Percentiles rank a stretch among this genome's conserved stretches.
Conservation (phyloP, 352 stramenopile species). For the Phytopythium ostracodes region DNA sequence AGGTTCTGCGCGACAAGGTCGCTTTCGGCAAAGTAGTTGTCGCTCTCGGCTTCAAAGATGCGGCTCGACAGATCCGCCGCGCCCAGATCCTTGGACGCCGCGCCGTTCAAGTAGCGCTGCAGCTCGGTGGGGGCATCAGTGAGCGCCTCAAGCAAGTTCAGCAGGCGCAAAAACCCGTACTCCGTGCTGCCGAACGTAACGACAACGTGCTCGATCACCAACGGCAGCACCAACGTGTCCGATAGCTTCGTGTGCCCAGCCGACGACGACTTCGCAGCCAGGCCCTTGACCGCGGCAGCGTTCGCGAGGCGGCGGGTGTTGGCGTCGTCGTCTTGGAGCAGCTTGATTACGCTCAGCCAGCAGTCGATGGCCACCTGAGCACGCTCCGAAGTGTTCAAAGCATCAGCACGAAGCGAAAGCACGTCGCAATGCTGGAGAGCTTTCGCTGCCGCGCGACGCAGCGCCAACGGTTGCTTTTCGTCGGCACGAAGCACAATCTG, state of each 20-base stretch:
- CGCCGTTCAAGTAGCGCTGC: constrained; percentile 31
- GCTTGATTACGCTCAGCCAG: constrained; percentile 52
- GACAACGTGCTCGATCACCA: constrained; percentile 46
- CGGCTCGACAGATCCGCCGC: constrained; percentile 55
- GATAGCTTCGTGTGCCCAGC: constrained; percentile 14
- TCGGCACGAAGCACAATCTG: constrained; percentile 42
- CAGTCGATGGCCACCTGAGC: constrained; percentile 33
- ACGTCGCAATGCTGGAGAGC: constrained; percentile 46
- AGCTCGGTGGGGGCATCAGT: constrained; percentile 41
- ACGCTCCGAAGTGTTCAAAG: constrained; percentile 1
- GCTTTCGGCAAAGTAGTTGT: constrained; percentile 69
- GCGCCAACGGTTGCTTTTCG: constrained; percentile 50
- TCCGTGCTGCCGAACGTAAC: constrained; percentile 23
- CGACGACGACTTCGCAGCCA: not conserved
- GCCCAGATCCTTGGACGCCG: constrained; percentile 36
- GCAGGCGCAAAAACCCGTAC: constrained; percentile 23
- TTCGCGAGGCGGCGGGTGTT: constrained; percentile 24
- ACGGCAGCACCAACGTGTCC: constrained; percentile 54
- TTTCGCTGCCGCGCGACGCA: constrained; percentile 55
- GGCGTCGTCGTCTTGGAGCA: constrained; percentile 73
- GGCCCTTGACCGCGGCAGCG: not conserved
- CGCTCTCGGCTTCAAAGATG: constrained; percentile 80
- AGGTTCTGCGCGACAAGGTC: constrained; percentile 64
- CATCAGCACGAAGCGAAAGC: constrained; percentile 19
- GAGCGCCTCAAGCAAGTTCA: constrained; percentile 26